phyloP scores from a whole-genome alignment of 2,329 filamentous ascomycete species.

The Aspergillus novofumigatus region DNA sequence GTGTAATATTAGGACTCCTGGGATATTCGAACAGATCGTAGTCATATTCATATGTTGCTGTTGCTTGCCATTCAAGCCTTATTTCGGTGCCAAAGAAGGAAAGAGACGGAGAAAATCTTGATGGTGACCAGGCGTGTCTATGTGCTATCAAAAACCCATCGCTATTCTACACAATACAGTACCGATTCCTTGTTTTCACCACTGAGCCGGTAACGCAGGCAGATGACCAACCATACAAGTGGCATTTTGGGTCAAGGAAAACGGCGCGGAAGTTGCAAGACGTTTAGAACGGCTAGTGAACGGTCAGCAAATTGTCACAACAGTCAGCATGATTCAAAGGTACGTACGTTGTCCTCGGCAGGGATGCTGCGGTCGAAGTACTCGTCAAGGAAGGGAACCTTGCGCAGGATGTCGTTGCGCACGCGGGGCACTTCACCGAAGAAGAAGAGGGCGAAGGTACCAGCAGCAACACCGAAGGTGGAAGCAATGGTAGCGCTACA shows the following conservation, averaged over 20 bases:
- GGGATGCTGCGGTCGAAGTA: slow-evolving; percentile 57
- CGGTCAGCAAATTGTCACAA: slow-evolving; percentile 16
- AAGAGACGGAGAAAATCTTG: slow-evolving; percentile 1
- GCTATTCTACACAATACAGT: slow-evolving; percentile 36
- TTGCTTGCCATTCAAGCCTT: background rate
- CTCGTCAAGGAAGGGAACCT: slow-evolving; percentile 54
- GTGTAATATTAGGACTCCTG: background rate
- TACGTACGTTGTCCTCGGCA: slow-evolving; percentile 58
- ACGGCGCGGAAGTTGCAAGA: slow-evolving; percentile 10
- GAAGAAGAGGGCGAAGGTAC: slow-evolving; percentile 60
- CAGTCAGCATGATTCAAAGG: background rate
- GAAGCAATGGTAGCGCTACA: slow-evolving; percentile 45
- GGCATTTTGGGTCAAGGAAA: slow-evolving; percentile 2
- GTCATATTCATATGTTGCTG: background rate
- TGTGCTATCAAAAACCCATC: slow-evolving; percentile 34
- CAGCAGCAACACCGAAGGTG: slow-evolving; percentile 55
- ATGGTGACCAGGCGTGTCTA: slow-evolving; percentile 23
- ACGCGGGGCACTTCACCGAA: slow-evolving; percentile 62
- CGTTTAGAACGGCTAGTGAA: slow-evolving; percentile 34
- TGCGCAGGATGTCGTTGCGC: slow-evolving; percentile 58
- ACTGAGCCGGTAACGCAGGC: slow-evolving; percentile 9
- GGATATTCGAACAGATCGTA: background rate
- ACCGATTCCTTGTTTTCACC: slow-evolving; percentile 11
- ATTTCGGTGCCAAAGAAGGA: background rate
- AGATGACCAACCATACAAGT: slow-evolving; percentile 13